A percentile compares a stretch with the other conserved stretches of the same genome.
Conservation (phyloP, 1,284 basidiomycete genomes). For the Puccinia polysora region DNA sequence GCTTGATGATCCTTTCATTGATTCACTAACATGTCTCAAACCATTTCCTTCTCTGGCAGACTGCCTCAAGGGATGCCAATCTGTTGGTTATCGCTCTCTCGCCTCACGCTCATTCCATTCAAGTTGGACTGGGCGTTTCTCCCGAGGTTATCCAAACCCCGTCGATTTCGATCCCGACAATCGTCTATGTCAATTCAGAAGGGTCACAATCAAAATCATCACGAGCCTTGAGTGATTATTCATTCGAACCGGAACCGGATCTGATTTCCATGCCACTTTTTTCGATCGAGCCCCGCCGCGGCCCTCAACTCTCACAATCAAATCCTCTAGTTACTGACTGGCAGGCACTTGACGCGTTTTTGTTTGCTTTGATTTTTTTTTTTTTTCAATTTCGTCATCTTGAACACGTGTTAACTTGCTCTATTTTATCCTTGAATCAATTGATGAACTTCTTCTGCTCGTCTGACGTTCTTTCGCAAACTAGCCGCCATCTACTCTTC, state of each 20-base stretch:
- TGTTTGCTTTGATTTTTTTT: no score
- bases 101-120: constrained; percentile 27
- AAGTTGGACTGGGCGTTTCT: constrained; percentile 40
- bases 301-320: constrained; percentile 28
- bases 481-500: constrained; percentile 37
- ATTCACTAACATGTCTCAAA: not conserved
- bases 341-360: constrained; percentile 35
- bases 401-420: constrained; percentile 44
- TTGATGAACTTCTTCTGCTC: not conserved
- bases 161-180: constrained; percentile 15
- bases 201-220: constrained; percentile 10
- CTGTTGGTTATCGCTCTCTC: constrained; percentile 32
- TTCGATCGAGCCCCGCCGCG: constrained; percentile 45
- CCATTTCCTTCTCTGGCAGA: not conserved
- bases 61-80: constrained; percentile 37
- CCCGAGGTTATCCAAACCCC: constrained; percentile 32
- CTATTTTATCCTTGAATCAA: not conserved
- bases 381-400: constrained; percentile 40
- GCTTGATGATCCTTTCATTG: no score
- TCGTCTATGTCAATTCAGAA: constrained; percentile 19
- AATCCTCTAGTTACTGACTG: constrained; percentile 20
- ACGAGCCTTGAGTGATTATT: constrained; percentile 27
- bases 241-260: constrained; percentile 35
- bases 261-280: constrained; percentile 42
- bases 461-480: not conserved